Evolutionary conservation across 805 yeast species (phyloP).

Genomic region (Cyberlindnera misumaiensis): DNA sequence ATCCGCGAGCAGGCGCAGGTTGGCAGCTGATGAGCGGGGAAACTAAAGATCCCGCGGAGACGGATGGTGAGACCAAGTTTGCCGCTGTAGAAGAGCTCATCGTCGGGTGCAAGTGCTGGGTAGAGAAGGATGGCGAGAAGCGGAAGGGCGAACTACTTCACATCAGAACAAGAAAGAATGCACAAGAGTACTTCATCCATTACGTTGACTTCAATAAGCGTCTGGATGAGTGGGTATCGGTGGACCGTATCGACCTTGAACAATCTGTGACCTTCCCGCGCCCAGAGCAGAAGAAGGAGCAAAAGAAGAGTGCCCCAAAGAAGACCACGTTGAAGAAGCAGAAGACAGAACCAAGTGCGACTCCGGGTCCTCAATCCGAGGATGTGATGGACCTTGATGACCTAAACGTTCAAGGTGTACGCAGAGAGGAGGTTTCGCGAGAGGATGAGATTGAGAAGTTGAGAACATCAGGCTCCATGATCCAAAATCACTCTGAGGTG

Average conservation of each 20-base stretch:
- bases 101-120: constrained; percentile 78
- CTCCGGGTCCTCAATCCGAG: constrained; percentile 11
- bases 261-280: constrained; percentile 68
- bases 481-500: constrained; percentile 79
- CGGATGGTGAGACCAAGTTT: constrained; percentile 22
- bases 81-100: constrained; percentile 42
- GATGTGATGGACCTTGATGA: constrained; percentile 83
- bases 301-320: constrained; percentile 4
- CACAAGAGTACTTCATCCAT: constrained; percentile 83
- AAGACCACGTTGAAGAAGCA: constrained; percentile 24
- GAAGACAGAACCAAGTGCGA: constrained; percentile 23
- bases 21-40: constrained; percentile 10
- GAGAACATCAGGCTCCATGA: constrained; percentile 96
- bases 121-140: constrained; percentile 70
- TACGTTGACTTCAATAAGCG: constrained; percentile 93
- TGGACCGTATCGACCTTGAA: constrained; percentile 64
- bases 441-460: constrained; percentile 91
- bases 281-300: constrained; percentile 33
- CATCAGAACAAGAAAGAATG: constrained; percentile 65
- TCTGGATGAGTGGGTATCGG: constrained; percentile 88
- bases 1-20: too few species aligned
- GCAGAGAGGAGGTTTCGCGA: constrained; percentile 64
- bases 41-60: constrained; percentile 15
- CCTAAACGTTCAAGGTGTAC: constrained; percentile 76
- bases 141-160: constrained; percentile 84